Percentiles rank a stretch among this genome's conserved stretches.
These are phyloP conservation scores for Penicillium verrucosum DNA, from an alignment of 2,329 filamentous ascomycete species.

Conservation along the genomic window DNA sequence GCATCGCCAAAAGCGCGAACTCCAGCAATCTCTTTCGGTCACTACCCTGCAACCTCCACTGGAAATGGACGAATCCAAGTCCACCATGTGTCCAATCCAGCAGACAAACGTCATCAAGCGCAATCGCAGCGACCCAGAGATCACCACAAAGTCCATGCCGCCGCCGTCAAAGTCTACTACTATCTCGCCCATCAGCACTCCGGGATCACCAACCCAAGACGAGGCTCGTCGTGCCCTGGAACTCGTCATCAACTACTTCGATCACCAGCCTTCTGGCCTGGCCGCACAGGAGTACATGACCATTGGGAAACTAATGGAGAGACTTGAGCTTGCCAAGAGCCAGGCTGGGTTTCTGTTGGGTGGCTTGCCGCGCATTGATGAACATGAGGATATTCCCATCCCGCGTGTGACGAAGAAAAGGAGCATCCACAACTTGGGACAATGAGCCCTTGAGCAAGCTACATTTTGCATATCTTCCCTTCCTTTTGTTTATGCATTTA, in stretches of 20 bases:
- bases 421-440: slow-evolving; percentile 44
- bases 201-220: slow-evolving; percentile 72
- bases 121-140: slow-evolving; percentile 46
- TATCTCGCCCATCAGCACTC: slow-evolving; percentile 54
- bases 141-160: slow-evolving; percentile 43
- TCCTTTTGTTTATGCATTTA: not conserved
- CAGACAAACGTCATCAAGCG: slow-evolving; percentile 38
- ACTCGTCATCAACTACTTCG: slow-evolving; percentile 76
- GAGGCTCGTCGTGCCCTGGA: slow-evolving; percentile 80
- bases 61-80: slow-evolving; percentile 42
- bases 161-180: slow-evolving; percentile 41
- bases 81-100: slow-evolving; percentile 26
- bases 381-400: slow-evolving; percentile 39
- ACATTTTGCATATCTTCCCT: not conserved
- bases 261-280: slow-evolving; percentile 65
- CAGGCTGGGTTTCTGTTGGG: slow-evolving; percentile 40
- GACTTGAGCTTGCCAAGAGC: slow-evolving; percentile 66
- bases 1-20: slow-evolving; percentile 53
- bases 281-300: slow-evolving; percentile 76
- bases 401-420: slow-evolving; percentile 44
- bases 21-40: slow-evolving; percentile 39
- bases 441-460: slow-evolving; percentile 13
- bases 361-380: slow-evolving; percentile 44
- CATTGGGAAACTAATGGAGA: slow-evolving; percentile 80
- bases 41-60: slow-evolving; percentile 52